Base-by-base conservation (phyloP, 176 grass and related monocot species). In the Bolboschoenus planiculmis region DNA sequence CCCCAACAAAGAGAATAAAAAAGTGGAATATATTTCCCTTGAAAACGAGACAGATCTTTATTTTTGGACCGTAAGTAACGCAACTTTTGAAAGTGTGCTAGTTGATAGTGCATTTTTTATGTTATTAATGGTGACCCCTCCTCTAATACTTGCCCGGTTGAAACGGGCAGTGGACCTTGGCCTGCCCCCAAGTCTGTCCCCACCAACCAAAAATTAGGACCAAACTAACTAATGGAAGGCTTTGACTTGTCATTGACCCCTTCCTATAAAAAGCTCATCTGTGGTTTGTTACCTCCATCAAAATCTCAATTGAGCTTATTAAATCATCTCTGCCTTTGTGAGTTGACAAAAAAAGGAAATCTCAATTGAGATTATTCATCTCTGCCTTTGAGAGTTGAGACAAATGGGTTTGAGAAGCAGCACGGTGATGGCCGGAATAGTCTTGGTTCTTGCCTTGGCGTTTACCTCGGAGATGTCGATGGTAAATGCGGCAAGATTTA, bases 401-500 rank as follows among this genome's bases (percentile, higher is more conserved):
- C 23, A 54, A 78, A 85, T 85, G 84, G 72, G 40, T 61, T 13
- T 63, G 18, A 39, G 35, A 9, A 74, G 33, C 5, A 13, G 11
- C 21, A 27, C 42, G 13, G 50, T 68, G 20, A 61, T 47, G 40
- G 51, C 74, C 9, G 31, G 10, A 66, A 30, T 81, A 26, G 70
- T 23, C 3, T 18, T 79, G 13, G 53, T 83, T 47, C 21, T 80
- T 4, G 46, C 68, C 5, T 24, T 90, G 9, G 20, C 40, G 39
- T 83, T 48, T 58, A 39, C 56, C 15, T 79, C 70, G 33, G 60
- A 79, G 21, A 86, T 56, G 31, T 71, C 88, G 11, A 10, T 18
- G 24, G 73, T 58, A 24, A 84, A 82, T 64, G 93, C 88, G 0
- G 87, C 79, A 42, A 85, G 85, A 81, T 93, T 99, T 78, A 1